Evolutionary conservation across 345 rosid genomes (phyloP), one percentile per base, ranked within the genome.

Genomic region (Gossypioides kirkii): DNA sequence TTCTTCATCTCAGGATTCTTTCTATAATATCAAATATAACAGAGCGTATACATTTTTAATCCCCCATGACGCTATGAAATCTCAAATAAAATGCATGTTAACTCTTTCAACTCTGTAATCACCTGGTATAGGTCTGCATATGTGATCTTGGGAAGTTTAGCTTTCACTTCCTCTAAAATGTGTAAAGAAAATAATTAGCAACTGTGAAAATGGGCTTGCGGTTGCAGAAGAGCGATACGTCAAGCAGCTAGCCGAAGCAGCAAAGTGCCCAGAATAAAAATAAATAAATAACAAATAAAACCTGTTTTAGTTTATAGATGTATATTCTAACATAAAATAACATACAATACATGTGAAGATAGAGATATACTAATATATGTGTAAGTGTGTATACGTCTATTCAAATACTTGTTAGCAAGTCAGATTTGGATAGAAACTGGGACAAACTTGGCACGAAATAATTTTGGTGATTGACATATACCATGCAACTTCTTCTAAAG

Each of bases 81-180:
- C 58, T 8, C 4, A 41, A 60, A 70, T 26, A 62, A 63, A 45
- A 32, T 22, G 64, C 69, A 50, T 26, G 61, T 53, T 10, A 17
- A 69, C 63, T 49, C 50, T 47, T 53, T 49, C 42, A 36, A 76
- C 68, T 56, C n/a, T 43, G 28, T 20, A 73, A 73, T 73, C 69
- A 87, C 91, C 88, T 89, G 88, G 77, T 82, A 89, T 5, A 89
- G 75, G 69, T 94, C 97, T 2, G 97, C 97, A 60, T 92, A 89
- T 0, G 97, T 84, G 73, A 94, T 85, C 79, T 87, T 94, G 0
- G 90, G 93, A 82, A 87, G 84, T 69, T 89, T 90, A 72, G 86
- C 84, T 82, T 90, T 94, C 84, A 94, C 91, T 28, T 80, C 87
- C 82, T 92, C 98, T 94, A 86, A 62, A 79, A 71, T 61, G 73